Evolutionary conservation across 169 alveolate species (phyloP).

Genomic region (Cryptosporidium andersoni): DNA sequence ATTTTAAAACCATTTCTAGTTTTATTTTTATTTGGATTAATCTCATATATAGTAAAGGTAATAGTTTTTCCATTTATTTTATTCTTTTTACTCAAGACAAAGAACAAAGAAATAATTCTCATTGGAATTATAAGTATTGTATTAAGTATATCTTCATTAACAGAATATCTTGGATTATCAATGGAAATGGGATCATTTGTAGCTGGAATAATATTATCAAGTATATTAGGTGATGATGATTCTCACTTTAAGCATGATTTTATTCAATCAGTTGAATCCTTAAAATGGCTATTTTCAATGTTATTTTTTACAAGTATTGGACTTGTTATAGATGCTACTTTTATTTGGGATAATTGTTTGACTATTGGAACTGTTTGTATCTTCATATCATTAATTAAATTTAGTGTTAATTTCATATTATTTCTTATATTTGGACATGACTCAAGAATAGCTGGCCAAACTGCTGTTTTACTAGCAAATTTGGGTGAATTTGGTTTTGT

Average conservation of each 20-base stretch:
- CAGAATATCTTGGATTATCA: slow-evolving; percentile 61
- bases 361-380: slow-evolving; percentile 56
- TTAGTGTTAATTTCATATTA: slow-evolving; percentile 19
- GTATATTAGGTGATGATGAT: slow-evolving; percentile 50
- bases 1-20: slow-evolving; percentile 49
- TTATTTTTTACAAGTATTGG: slow-evolving; percentile 61
- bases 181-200: slow-evolving; percentile 72
- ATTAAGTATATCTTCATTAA: slow-evolving; percentile 58
- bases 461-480: slow-evolving; percentile 61
- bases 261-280: slow-evolving; percentile 52
- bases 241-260: slow-evolving; percentile 45
- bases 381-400: slow-evolving; percentile 28
- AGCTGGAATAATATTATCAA: slow-evolving; percentile 55
- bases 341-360: slow-evolving; percentile 67
- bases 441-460: slow-evolving; percentile 17
- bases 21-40: slow-evolving; percentile 12
- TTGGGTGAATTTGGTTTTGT: slow-evolving; percentile 70
- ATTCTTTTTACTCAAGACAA: slow-evolving; percentile 22
- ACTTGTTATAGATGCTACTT: slow-evolving; percentile 61
- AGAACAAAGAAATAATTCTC: slow-evolving; percentile 43
- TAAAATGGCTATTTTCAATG: slow-evolving; percentile 66
- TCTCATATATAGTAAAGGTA: slow-evolving; percentile 34
- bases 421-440: slow-evolving; percentile 33
- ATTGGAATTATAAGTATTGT: slow-evolving; percentile 50
- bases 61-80: slow-evolving; percentile 39